Conservation (phyloP, 441 rosid genomes). For the Euphorbia corollata region DNA sequence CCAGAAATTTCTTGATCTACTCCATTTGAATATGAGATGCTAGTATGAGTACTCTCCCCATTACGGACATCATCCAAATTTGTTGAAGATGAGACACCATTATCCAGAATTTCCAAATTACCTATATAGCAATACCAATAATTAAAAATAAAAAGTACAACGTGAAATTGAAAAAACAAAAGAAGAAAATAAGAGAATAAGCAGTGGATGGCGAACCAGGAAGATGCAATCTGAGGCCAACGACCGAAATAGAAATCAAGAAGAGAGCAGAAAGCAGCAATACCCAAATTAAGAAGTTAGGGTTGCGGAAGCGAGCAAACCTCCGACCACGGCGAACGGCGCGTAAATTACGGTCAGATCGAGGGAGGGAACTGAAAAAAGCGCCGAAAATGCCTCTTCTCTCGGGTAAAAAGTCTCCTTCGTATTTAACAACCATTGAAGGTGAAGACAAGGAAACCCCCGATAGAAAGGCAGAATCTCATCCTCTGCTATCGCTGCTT, state of each 20-base stretch:
- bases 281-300: constrained; percentile 39
- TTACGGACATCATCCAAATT: not conserved
- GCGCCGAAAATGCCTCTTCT: constrained; percentile 36
- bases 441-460: constrained; percentile 20
- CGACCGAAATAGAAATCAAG: constrained; percentile 38
- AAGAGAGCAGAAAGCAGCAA: constrained; percentile 37
- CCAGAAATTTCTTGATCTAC: constrained; percentile 13
- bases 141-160: not conserved
- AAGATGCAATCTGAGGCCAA: constrained; percentile 42
- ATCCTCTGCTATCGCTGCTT: not conserved
- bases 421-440: constrained; percentile 28
- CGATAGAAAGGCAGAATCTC: constrained; percentile 2
- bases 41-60: not conserved
- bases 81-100: not conserved
- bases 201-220: constrained; percentile 39
- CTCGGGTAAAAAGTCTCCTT: constrained; percentile 38
- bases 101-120: constrained; percentile 9
- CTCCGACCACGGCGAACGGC: constrained; percentile 54
- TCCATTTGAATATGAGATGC: not conserved
- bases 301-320: constrained; percentile 42
- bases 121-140: not conserved
- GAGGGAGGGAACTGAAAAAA: constrained; percentile 28
- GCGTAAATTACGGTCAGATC: constrained; percentile 29
- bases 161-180: not conserved
- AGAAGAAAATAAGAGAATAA: not conserved